Percentiles rank a stretch among this genome's conserved stretches.
These are phyloP conservation scores for Tolypocladium tropicale DNA, from an alignment of 2,329 filamentous ascomycete species.

Conservation along the genomic window DNA sequence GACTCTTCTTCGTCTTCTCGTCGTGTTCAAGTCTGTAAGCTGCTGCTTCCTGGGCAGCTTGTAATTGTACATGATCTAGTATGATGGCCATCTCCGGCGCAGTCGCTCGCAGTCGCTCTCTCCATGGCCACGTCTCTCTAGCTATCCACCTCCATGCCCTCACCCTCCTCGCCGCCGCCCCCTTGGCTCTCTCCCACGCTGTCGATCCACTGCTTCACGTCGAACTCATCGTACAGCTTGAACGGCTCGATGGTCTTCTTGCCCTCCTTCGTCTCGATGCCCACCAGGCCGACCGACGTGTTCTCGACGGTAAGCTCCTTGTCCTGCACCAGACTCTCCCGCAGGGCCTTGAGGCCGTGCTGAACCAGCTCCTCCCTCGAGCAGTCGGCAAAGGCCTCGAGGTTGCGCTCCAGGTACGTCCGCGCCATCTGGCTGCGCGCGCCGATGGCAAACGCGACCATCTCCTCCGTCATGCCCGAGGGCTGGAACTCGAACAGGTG, in stretches of 20 bases:
- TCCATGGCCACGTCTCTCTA: slow-evolving; percentile 10
- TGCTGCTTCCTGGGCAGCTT: slow-evolving; percentile 10
- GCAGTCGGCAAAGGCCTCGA: slow-evolving; percentile 70
- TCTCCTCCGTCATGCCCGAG: slow-evolving; percentile 91
- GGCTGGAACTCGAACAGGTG: slow-evolving; percentile 99
- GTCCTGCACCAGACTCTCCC: slow-evolving; percentile 93
- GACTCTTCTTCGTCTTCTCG: neutral
- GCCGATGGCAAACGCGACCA: slow-evolving; percentile 91
- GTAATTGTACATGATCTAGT: slow-evolving; percentile 27
- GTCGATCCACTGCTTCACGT: slow-evolving; percentile 79
- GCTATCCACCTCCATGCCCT: slow-evolving; percentile 24
- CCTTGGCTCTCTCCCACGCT: slow-evolving; percentile 47
- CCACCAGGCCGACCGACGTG: slow-evolving; percentile 82
- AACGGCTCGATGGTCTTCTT: slow-evolving; percentile 64
- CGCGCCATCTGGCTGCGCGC: slow-evolving; percentile 94
- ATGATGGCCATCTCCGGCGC: neutral
- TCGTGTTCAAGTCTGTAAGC: neutral
- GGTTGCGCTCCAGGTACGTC: slow-evolving; percentile 88
- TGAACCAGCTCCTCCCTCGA: slow-evolving; percentile 77
- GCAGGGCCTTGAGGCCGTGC: slow-evolving; percentile 83
- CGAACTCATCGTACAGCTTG: slow-evolving; percentile 81
- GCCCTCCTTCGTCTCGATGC: slow-evolving; percentile 38
- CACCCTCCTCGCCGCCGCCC: slow-evolving; percentile 26
- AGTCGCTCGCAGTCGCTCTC: neutral
- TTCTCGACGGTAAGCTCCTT: slow-evolving; percentile 97